These are phyloP conservation scores for Exophiala spinifera DNA, from an alignment of 2,329 filamentous ascomycete species.

Conservation along the genomic window DNA sequence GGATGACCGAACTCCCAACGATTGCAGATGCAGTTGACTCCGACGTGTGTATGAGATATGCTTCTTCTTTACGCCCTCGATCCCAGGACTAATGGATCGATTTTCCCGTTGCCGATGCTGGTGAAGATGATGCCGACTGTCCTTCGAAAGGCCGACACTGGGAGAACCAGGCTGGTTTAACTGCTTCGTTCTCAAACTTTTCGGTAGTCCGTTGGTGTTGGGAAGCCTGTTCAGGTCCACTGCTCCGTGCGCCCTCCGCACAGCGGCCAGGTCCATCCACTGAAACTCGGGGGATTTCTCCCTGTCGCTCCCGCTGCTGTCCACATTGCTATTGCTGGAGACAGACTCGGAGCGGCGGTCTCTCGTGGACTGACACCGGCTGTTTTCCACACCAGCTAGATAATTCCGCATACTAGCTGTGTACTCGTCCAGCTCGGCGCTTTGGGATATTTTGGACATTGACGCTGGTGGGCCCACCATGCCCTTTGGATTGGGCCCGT, in stretches of 20 bases:
- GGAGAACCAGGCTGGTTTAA: conserved; percentile 4
- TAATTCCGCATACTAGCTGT: conserved; percentile 27
- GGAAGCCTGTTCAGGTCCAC: conserved; percentile 3
- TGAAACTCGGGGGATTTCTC: conserved; percentile 26
- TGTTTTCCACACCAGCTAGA: conserved; percentile 18
- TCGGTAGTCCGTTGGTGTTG: conserved; percentile 8
- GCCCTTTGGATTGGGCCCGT: background rate
- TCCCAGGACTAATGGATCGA: conserved; percentile 1
- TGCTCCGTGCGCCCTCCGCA: conserved; percentile 17
- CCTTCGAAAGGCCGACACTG: conserved; percentile 3
- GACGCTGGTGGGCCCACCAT: conserved; percentile 1
- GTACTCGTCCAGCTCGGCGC: conserved; percentile 27
- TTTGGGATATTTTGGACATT: conserved; percentile 18
- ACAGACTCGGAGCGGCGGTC: conserved; percentile 10
- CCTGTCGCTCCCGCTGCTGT: conserved; percentile 11
- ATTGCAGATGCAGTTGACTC: background rate
- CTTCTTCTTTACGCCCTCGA: conserved; percentile 4
- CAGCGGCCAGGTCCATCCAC: conserved; percentile 27
- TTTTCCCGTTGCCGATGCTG: conserved; percentile 4
- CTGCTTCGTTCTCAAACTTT: conserved; percentile 7
- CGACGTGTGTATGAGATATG: background rate
- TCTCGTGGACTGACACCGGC: background rate
- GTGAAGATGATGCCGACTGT: conserved; percentile 9
- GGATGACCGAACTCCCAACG: conserved; percentile 31
- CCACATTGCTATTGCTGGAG: conserved; percentile 12